Conservation (phyloP, 2,329 filamentous ascomycete genomes). For the Chaetothyriales sp. region DNA sequence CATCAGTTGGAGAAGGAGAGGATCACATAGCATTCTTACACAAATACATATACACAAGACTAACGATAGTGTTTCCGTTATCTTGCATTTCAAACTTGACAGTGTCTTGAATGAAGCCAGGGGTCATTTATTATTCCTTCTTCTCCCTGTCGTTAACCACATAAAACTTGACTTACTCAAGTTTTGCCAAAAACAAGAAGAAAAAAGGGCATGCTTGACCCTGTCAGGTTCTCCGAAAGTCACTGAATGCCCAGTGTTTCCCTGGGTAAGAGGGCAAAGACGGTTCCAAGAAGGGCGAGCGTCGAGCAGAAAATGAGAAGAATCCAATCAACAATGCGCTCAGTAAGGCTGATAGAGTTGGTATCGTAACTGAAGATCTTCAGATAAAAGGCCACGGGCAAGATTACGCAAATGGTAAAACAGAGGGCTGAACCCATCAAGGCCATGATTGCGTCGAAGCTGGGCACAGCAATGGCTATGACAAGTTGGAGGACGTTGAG, state of each 20-base stretch:
- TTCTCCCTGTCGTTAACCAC: too few species aligned
- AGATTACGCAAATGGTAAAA: constrained; percentile 84
- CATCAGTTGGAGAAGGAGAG: too few species aligned
- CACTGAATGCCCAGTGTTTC: constrained; percentile 43
- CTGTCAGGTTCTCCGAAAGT: neutral
- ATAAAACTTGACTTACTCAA: too few species aligned
- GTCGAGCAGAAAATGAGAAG: constrained; percentile 54
- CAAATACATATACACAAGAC: too few species aligned
- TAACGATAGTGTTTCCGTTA: too few species aligned
- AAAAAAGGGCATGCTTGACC: too few species aligned
- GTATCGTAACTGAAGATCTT: constrained; percentile 70
- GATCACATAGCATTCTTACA: too few species aligned
- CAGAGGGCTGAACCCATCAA: constrained; percentile 80
- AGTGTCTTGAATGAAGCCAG: too few species aligned
- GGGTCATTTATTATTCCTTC: too few species aligned
- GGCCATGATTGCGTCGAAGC: constrained; percentile 81
- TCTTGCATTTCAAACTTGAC: too few species aligned
- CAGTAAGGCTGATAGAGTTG: constrained; percentile 47
- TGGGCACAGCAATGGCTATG: constrained; percentile 59
- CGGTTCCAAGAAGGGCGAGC: constrained; percentile 62
- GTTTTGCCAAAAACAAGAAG: too few species aligned
- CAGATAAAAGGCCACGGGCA: constrained; percentile 77
- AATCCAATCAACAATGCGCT: constrained; percentile 52
- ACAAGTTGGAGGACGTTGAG: constrained; percentile 57
- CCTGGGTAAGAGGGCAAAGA: constrained; percentile 78